Percentiles rank a stretch among this genome's conserved stretches.
Evolutionary conservation across 306 rosid genomes (phyloP).

Genomic region (Trifolium subterraneum): DNA sequence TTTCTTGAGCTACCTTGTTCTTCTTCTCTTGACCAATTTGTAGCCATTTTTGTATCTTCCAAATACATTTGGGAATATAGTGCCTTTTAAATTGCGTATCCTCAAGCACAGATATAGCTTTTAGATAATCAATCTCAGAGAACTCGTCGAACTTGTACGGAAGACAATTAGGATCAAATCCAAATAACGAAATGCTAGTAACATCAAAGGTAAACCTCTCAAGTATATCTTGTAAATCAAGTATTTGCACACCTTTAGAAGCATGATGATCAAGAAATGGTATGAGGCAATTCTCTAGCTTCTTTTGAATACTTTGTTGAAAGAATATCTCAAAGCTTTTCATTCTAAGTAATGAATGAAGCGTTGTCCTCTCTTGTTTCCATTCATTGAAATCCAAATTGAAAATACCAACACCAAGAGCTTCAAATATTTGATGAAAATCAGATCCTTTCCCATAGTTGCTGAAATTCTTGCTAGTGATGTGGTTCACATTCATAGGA

Average conservation of each 20-base stretch:
- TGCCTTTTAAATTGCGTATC: background rate
- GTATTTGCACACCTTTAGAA: background rate
- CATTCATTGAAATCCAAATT: constrained; percentile 29
- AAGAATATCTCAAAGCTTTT: background rate
- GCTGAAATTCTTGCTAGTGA: constrained; percentile 28
- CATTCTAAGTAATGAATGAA: constrained; percentile 10
- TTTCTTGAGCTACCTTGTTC: background rate
- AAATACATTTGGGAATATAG: background rate
- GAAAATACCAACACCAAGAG: constrained; percentile 35
- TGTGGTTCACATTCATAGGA: constrained; percentile 48
- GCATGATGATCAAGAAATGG: constrained; percentile 46
- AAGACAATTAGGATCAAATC: background rate
- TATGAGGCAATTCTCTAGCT: constrained; percentile 39
- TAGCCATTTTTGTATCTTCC: constrained; percentile 3
- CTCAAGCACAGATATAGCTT: background rate
- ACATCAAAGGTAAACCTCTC: background rate
- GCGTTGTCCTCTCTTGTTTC: constrained; percentile 12
- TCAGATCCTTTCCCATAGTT: constrained; percentile 36
- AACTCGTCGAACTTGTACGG: background rate
- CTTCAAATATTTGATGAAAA: constrained; percentile 36
- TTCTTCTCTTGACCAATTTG: background rate
- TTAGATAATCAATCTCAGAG: background rate
- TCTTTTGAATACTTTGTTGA: constrained; percentile 16
- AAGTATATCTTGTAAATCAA: background rate
- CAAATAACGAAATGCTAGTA: background rate